Conservation (phyloP, 768 basidiomycete genomes). For the Rhizopogon rudus region DNA sequence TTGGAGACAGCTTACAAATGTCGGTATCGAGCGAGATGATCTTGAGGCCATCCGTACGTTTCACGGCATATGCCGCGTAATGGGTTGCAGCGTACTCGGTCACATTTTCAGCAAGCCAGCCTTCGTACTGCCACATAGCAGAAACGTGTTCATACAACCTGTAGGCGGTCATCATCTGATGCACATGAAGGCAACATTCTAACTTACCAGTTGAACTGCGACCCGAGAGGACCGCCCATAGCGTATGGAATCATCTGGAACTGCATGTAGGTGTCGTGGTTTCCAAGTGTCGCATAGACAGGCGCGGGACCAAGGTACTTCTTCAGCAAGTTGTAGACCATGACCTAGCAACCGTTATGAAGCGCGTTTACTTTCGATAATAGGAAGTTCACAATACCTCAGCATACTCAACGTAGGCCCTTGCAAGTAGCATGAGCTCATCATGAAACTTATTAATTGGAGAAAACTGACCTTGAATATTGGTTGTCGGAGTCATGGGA, state of each 20-base stretch:
- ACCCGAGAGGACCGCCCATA: constrained; percentile 26
- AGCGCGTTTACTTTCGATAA: not conserved
- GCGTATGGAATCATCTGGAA: constrained; percentile 35
- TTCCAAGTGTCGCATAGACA: constrained; percentile 66
- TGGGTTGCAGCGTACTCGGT: constrained; percentile 38
- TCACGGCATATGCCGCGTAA: constrained; percentile 43
- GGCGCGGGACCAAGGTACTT: constrained; percentile 54
- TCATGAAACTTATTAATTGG: not conserved
- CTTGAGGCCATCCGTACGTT: constrained; percentile 37
- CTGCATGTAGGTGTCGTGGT: constrained; percentile 60
- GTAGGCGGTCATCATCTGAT: not conserved
- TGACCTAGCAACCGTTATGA: constrained; percentile 31
- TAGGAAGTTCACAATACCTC: constrained; percentile 36
- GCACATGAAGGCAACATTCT: not conserved
- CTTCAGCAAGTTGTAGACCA: constrained; percentile 60
- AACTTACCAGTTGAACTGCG: constrained; percentile 38
- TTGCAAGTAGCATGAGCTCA: constrained; percentile 13
- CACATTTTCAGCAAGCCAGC: constrained; percentile 37
- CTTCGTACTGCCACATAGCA: constrained; percentile 39
- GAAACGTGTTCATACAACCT: constrained; percentile 50
- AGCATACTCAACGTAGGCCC: constrained; percentile 53
- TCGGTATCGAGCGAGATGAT: constrained; percentile 50
- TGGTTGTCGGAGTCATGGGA: constrained; percentile 68
- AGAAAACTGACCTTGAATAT: constrained; percentile 44
- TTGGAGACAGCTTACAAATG: constrained; percentile 31